A percentile compares a stretch with the other conserved stretches of the same genome.
These are phyloP conservation scores for Amborella trichopoda DNA, from an alignment of 164 flowering plant genomes.

Conservation along the genomic window DNA sequence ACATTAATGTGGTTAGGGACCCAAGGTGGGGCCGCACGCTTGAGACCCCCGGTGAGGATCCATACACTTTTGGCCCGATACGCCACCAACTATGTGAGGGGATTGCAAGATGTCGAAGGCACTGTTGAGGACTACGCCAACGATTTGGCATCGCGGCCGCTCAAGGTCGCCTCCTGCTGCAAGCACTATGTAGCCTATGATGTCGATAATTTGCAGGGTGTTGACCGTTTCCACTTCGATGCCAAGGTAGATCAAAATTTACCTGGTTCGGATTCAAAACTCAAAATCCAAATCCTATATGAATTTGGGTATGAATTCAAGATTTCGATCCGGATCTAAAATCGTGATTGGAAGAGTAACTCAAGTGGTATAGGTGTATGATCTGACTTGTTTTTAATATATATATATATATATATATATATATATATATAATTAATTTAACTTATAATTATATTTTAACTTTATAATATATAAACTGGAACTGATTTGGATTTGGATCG, in stretches of 20 bases:
- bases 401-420: no score
- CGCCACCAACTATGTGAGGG: slow-evolving; percentile 52
- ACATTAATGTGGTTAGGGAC: slow-evolving; percentile 63
- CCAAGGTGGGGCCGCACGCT: slow-evolving; percentile 83
- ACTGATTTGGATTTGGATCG: no score
- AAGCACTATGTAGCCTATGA: slow-evolving; percentile 85
- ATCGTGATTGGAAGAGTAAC: no score
- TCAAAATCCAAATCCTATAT: no score
- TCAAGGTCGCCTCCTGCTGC: slow-evolving; percentile 76
- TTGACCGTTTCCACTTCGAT: slow-evolving; percentile 62
- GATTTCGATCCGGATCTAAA: no score
- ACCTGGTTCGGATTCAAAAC: no score
- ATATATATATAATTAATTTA: slow-evolving; percentile 34
- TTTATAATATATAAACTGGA: no score
- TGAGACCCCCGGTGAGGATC: slow-evolving; percentile 86
- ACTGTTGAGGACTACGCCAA: slow-evolving; percentile 5
- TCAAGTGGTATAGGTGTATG: no score
- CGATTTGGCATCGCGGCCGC: slow-evolving; percentile 12
- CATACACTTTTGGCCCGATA: slow-evolving; percentile 36
- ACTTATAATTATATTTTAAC: no score
- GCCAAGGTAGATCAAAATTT: no score
- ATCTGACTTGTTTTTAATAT: no score
- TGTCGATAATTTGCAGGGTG: slow-evolving; percentile 57
- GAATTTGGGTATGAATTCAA: no score
- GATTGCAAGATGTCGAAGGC: slow-evolving; percentile 38